These are phyloP conservation scores for Lachnellula arida DNA, from an alignment of 2,329 filamentous ascomycete species.

Conservation along the genomic window DNA sequence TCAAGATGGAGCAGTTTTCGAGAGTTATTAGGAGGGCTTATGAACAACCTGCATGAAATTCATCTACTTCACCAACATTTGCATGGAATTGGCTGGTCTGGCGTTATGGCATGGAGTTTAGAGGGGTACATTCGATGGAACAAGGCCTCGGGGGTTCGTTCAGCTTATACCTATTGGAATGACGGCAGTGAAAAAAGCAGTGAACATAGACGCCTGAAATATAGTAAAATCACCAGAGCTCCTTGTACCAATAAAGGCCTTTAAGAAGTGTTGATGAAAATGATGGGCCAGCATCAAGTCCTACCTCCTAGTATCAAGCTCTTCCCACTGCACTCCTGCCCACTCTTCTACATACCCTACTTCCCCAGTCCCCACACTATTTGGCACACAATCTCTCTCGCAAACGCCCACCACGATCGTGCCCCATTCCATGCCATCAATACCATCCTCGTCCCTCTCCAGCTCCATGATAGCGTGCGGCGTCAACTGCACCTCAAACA, in stretches of 20 bases:
- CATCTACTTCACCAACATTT: constrained; percentile 12
- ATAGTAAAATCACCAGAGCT: neutral
- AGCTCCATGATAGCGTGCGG: constrained; percentile 87
- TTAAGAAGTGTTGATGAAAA: neutral
- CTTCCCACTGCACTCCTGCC: constrained; percentile 98
- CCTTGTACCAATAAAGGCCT: too few relatives aligned
- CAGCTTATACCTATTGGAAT: neutral
- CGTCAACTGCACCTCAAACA: constrained; percentile 89
- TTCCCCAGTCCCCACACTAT: constrained; percentile 53
- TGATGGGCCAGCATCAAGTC: neutral
- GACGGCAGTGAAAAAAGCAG: neutral
- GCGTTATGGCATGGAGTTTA: constrained; percentile 22
- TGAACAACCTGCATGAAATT: constrained; percentile 65
- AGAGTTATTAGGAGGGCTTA: constrained; percentile 79
- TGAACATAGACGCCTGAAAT: neutral
- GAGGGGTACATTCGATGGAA: constrained; percentile 4
- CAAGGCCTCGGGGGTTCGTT: constrained; percentile 13
- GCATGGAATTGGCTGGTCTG: constrained; percentile 21
- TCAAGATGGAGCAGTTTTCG: constrained; percentile 82
- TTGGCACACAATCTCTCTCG: constrained; percentile 67
- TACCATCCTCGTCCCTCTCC: constrained; percentile 66
- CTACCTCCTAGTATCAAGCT: constrained; percentile 40
- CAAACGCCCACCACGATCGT: constrained; percentile 87
- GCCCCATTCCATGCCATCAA: constrained; percentile 97
- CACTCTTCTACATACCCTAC: constrained; percentile 89